Evolutionary conservation across 805 yeast species (phyloP), one percentile per base, ranked within the genome.

Genomic region (Starmerella floris): DNA sequence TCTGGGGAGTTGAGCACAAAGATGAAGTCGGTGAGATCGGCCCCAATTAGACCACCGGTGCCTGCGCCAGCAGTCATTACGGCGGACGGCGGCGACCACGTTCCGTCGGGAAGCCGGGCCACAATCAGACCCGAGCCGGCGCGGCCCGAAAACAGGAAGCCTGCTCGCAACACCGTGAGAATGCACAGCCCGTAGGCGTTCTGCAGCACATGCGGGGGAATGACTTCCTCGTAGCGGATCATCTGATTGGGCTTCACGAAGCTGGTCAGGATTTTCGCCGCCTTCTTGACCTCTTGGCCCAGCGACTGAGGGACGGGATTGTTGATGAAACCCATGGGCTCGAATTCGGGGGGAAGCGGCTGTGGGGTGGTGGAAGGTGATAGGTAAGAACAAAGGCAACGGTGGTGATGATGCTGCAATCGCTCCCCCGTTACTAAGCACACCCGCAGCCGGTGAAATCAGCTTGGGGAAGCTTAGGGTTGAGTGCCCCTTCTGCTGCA

Each of bases 11-110:
- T 88, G 51, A 88, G 70, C 46, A 91, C 87, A 60, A 88, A 88
- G 23, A 88, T 95, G 58, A 88, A 88, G 65, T 88, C 97, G 1
- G 98, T 88, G 56, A 88, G 67, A 60, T 88, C 98, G 8, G 95
- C 87, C 33, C 98, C 98, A 51, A 91, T 74, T 66, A 85, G 93
- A 35, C 98, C 98, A 46, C 98, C 98, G 5, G 91, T 96, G 56
- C 98, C 97, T 3, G 96, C 97, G 54, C 97, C 98, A 3, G 94
- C 97, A 20, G 96, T 83, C 41, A 76, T 79, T 51, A 91, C 79
- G 9, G 96, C 98, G 2, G 94, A 79, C 1, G 98, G 98, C 2
- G 96, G 94, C 13, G 96, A 85, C 98, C 98, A 88, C 0, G 81
- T 63, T 1, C 96, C 97, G 62, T 91, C 97, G 2, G 93, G 93